Conservation (phyloP, 495 filamentous ascomycete genomes). For the Achaetomiella virescens region DNA sequence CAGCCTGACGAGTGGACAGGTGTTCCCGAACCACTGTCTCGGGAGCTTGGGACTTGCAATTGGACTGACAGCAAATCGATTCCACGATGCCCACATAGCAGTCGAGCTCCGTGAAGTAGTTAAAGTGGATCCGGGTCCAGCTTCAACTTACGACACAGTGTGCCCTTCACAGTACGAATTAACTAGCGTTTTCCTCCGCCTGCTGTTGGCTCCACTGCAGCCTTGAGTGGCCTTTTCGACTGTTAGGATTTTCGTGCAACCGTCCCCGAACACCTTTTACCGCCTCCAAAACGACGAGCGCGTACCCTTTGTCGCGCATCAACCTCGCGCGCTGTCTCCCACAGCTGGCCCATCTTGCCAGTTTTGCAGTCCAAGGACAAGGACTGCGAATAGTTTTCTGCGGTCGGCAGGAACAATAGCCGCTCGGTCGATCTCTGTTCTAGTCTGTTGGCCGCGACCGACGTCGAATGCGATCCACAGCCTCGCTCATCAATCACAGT, state of each 20-base stretch:
- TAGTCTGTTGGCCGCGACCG: too few relatives aligned
- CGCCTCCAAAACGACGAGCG: background rate
- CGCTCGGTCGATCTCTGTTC: background rate
- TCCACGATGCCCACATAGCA: background rate
- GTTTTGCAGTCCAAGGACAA: background rate
- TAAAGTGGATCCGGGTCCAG: too few relatives aligned
- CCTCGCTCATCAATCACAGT: background rate
- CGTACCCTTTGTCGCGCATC: background rate
- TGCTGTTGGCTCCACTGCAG: too few relatives aligned
- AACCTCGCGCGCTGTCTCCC: background rate
- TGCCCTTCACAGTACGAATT: too few relatives aligned
- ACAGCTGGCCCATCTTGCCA: background rate
- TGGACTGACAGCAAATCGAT: background rate
- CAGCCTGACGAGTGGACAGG: background rate
- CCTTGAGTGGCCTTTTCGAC: too few relatives aligned
- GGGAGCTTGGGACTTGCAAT: background rate
- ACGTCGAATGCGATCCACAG: background rate
- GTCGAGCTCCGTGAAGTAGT: background rate
- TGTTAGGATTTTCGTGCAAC: background rate
- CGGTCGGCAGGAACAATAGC: too few relatives aligned
- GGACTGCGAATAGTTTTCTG: background rate
- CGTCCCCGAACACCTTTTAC: background rate
- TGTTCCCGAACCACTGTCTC: background rate
- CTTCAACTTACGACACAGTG: too few relatives aligned
- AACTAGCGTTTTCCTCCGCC: too few relatives aligned